A percentile compares a stretch with the other conserved stretches of the same genome.
These are phyloP conservation scores for Linum trigynum DNA, from an alignment of 345 rosid genomes.

Conservation along the genomic window DNA sequence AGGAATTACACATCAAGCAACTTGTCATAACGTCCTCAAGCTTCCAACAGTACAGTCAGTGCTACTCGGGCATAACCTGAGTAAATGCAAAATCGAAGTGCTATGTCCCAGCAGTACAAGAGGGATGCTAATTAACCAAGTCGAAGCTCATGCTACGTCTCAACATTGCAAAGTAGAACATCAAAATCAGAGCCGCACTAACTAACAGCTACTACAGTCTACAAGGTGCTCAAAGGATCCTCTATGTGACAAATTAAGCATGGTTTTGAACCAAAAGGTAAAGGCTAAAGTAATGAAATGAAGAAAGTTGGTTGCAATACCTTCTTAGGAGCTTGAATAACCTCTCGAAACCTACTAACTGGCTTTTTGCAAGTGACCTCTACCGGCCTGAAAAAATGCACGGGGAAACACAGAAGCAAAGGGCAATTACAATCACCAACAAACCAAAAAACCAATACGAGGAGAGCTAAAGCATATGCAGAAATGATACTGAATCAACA, in stretches of 20 bases:
- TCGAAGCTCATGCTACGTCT: not conserved
- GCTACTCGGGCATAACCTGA: not conserved
- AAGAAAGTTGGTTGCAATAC: conserved; percentile 19
- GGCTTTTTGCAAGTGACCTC: conserved; percentile 74
- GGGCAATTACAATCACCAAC: not conserved
- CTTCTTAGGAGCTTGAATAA: conserved; percentile 68
- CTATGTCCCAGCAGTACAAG: not conserved
- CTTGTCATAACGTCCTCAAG: not conserved
- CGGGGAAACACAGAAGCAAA: not conserved
- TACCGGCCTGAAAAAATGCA: conserved; percentile 41
- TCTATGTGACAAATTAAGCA: not conserved
- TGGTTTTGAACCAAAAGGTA: not conserved
- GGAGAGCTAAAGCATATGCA: not conserved
- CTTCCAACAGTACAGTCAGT: not conserved
- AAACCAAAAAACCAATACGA: not conserved
- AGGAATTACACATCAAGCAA: not conserved
- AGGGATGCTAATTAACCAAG: not conserved
- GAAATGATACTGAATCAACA: not conserved
- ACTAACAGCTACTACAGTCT: not conserved
- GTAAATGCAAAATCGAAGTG: not conserved
- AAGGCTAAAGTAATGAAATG: not conserved
- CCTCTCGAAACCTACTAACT: conserved; percentile 63
- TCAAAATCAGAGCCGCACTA: not conserved
- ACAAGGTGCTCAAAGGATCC: not conserved
- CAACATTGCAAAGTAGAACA: not conserved